Base-by-base conservation (phyloP, 1,139 yeast species). In the Wickerhamomyces sp. region DNA sequence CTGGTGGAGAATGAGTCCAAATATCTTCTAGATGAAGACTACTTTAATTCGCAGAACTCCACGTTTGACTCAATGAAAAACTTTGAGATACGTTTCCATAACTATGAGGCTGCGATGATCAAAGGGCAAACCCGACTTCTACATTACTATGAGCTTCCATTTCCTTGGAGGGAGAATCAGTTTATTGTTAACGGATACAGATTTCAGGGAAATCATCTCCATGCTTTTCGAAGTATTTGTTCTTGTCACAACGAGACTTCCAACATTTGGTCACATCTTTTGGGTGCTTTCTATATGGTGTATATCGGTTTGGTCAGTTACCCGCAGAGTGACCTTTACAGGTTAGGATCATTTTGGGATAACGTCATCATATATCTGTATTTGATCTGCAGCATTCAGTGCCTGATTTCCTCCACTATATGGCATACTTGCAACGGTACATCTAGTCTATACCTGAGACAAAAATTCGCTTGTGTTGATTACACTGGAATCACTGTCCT, bases 371-470 rank as follows among this genome's bases (percentile, higher is more conserved):
- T 86, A 57, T 73, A 75, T 44, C 57, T 76, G 20, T 91, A 87
- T 47, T 60, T 89, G 31, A 51, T 68, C 4, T 87, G 95, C 4
- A 84, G 94, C 14, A 57, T 85, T 45, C 75, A 79, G 45, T 91
- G 97, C 57, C 64, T 91, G 38, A 44, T 75, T 5, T 81, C 91
- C 35, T 86, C 96, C 0, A 76, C 82, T 4, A 65, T 81, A 20
- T 91, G 97, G 97, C 98, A 91, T 60, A 85, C 96, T 2, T 89
- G 87, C 58, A 77, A 84, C 39, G 81, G 88, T 43, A 83, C 88
- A 46, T 78, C 93, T 15, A 72, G 72, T 38, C 61, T 82, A 32
- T 62, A 70, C 18, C 61, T 78, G 39, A 72, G 95, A 55, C 70
- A 79, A 43, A 73, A 75, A 39, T 86, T 85, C 60, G 96, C 96